Base-by-base conservation (phyloP, 2,329 filamentous ascomycete species). In the Fusarium torulosum region DNA sequence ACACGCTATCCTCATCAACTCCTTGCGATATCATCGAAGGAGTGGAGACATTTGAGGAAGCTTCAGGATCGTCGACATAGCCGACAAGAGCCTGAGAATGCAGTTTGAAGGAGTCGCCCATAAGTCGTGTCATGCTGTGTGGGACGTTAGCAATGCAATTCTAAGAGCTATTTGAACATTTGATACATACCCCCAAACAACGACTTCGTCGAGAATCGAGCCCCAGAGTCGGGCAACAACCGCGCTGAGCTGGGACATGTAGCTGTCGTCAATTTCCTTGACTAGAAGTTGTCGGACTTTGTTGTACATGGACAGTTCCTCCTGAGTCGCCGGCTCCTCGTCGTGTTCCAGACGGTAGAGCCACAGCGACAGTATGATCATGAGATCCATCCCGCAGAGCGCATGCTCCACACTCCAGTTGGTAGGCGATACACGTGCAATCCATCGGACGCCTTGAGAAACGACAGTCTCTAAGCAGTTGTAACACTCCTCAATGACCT, bases 391-490 rank as follows among this genome's bases (percentile, higher is more conserved):
- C 66, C 95, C 95, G 76, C 94, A 97, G 59, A 99, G 89, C 52
- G 96, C 94, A 79, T 99, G 95, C 83, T 99, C 96, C 63, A 98
- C 93, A 78, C 95, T 98, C 96, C 96, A 99, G 81, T 98, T 98
- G 45, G 96, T 97, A 21, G 96, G 94, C 45, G 94, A 97, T 21
- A 95, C 97, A 72, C 94, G 91, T n/a, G 95, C 95, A 66, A 98
- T 94, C 95, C 96, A 98, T 74, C 95, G 93, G 70, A 98, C 94
- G 69, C 95, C 96, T 79, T 97, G 94, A 66, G 94, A 83, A 44
- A 96, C 95, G 56, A 95, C 95, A 47, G 96, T 97, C 80, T 98
- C 95, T 75, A 99, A 94, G 83, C 94, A 98, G 79, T 96, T 93
- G 80, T 96, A 98, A 82, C 96, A 98, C 79, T 96, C 93, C 76